Base-by-base conservation (phyloP, 192 early-diverging fungal species). In the Coemansia sp. region DNA sequence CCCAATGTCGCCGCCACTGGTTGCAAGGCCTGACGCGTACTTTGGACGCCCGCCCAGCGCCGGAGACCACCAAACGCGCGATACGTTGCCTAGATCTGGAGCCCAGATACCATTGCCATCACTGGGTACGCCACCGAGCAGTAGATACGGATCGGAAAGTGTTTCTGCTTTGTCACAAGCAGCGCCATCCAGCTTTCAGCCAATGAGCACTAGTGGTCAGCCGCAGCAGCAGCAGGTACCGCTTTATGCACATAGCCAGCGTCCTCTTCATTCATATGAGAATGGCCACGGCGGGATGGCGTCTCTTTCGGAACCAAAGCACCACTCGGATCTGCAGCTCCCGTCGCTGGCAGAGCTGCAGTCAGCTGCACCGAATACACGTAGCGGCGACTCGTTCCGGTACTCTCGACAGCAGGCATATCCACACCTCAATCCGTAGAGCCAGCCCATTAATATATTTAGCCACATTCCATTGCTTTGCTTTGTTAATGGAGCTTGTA, bases 281-380 rank as follows among this genome's bases (percentile, higher is more conserved):
- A 63, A 35, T 48, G 34, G 46, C 33, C 46, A 51, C 33, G 4
- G 43, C 31, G 45, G 43, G 21, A 21, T 46, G 26, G 46, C 46
- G 0, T 14, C 68, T 24, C 11, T 48, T 13, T 65, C 61, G 11
- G 60, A 63, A 2, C 2, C 55, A 21, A 63, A 66, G 28, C 50
- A 67, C 50, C 38, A 61, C 13, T 16, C 61, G 21, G 68, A 71
- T 20, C 71, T 72, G 13, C 71, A 74, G 66, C 73, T 80, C 50
- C 77, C 77, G 20, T 74, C 77, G 33, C 66, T 80, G 51, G 72
- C 77, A 23, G 77, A 80, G 66, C 59, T 80, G 58, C 72, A 73
- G 23, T 69, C 73, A 36, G 58, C 73, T 42, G 67, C 77, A 8
- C 62, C 71, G 38, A n/a, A 16, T 33, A 60, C 67, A 37, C 72